phyloP scores from a whole-genome alignment of 805 yeast species.

The Candida coquimbonensis region DNA sequence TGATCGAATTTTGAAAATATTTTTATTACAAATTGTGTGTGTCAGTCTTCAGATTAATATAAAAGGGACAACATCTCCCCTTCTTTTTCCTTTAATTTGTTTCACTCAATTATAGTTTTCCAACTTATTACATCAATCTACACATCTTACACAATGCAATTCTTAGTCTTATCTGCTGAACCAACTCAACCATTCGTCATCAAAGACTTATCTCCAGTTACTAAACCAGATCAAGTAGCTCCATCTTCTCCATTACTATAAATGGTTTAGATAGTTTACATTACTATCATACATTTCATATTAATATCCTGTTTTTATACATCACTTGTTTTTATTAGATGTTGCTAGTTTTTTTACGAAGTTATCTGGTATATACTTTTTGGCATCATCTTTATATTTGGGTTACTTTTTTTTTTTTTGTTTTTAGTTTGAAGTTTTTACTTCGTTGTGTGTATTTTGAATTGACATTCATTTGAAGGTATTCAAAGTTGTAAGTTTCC shows the following conservation, averaged over 20 bases:
- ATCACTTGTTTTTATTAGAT: too few species aligned
- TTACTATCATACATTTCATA: not conserved
- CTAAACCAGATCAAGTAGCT: slow-evolving; percentile 6
- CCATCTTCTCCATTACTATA: slow-evolving; percentile 3
- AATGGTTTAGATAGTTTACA: not conserved
- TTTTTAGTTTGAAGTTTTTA: too few species aligned
- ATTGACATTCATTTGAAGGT: too few species aligned
- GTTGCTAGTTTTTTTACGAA: not conserved
- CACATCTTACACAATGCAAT: slow-evolving; percentile 22
- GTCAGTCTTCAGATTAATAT: not conserved
- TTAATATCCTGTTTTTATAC: not conserved
- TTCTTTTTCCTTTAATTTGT: not conserved
- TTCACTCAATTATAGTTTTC: not conserved
- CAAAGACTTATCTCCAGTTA: slow-evolving; percentile 53
- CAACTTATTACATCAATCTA: not conserved
- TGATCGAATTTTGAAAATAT: not conserved
- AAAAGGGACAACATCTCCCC: not conserved
- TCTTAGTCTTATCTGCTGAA: slow-evolving; percentile 50
- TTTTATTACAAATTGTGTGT: not conserved
- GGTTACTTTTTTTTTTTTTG: too few species aligned
- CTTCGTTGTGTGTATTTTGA: too few species aligned
- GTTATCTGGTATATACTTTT: not conserved
- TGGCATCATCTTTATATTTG: too few species aligned
- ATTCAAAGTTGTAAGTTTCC: too few species aligned
- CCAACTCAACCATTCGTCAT: slow-evolving; percentile 58